Evolutionary conservation across 805 yeast genomes (phyloP).

Genomic region (Clavispora carvajalis): DNA sequence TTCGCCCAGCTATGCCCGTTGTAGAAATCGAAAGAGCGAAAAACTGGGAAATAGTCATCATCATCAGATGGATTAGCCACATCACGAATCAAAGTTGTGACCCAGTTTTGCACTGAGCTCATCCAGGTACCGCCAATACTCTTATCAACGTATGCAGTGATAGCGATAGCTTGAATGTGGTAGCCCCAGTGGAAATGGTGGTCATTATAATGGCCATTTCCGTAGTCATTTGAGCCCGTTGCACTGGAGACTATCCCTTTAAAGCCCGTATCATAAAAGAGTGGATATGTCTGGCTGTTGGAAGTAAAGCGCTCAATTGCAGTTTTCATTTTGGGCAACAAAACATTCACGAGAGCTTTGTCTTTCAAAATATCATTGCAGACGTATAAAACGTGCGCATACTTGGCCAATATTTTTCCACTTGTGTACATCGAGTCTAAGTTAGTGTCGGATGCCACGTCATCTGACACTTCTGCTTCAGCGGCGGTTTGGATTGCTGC

Average conservation of each 20-base stretch:
- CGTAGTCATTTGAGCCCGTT: constrained; percentile 41
- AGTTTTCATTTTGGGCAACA: constrained; percentile 32
- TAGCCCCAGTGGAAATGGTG: constrained; percentile 89
- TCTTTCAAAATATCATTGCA: constrained; percentile 45
- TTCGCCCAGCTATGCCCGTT: constrained; percentile 74
- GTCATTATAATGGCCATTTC: constrained; percentile 74
- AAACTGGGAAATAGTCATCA: constrained; percentile 58
- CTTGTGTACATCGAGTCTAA: constrained; percentile 42
- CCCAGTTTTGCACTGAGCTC: constrained; percentile 45
- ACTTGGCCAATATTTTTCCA: constrained; percentile 53
- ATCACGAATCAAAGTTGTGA: constrained; percentile 59
- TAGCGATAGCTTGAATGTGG: constrained; percentile 76
- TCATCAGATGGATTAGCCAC: constrained; percentile 55
- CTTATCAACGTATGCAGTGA: constrained; percentile 63
- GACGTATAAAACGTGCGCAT: constrained; percentile 50
- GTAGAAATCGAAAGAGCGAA: constrained; percentile 65
- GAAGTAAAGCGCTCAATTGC: constrained; percentile 39
- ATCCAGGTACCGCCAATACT: constrained; percentile 56
- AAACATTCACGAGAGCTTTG: constrained; percentile 29
- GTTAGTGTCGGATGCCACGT: constrained; percentile 38
- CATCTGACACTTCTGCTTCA: constrained; percentile 23
- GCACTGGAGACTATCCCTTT: constrained; percentile 55
- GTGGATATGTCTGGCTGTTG: constrained; percentile 44
- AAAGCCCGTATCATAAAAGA: constrained; percentile 51
- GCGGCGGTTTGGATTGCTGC: constrained; percentile 13